Conservation (phyloP, 306 rosid species). For the Pterocarpus santalinus region DNA sequence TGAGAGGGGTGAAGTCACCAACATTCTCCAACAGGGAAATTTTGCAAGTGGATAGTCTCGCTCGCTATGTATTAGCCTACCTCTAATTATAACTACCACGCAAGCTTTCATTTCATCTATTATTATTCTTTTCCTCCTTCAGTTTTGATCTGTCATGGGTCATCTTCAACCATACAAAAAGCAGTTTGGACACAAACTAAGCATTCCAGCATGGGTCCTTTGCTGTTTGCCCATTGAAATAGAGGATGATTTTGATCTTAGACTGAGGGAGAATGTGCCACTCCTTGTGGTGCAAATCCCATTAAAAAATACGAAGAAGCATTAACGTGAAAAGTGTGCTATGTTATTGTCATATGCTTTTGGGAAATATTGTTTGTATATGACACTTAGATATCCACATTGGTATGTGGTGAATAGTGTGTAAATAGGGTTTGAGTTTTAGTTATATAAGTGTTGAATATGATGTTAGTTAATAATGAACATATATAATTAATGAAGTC, state of each 20-base stretch:
- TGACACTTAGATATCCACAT: too few species aligned
- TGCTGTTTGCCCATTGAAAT: slow-evolving; percentile 7
- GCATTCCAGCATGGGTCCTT: slow-evolving; percentile 30
- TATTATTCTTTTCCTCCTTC: not conserved
- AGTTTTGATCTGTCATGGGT: slow-evolving; percentile 23
- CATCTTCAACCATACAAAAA: slow-evolving; percentile 16
- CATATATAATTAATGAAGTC: too few species aligned
- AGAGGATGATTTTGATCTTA: not conserved
- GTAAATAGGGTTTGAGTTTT: too few species aligned
- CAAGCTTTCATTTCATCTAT: slow-evolving; percentile 23
- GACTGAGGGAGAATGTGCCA: too few species aligned
- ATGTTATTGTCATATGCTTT: not conserved
- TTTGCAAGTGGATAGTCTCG: not conserved
- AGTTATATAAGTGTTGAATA: too few species aligned
- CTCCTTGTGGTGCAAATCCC: too few species aligned
- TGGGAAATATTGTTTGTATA: too few species aligned
- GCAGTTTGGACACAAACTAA: too few species aligned
- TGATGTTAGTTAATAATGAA: too few species aligned
- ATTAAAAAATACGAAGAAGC: too few species aligned
- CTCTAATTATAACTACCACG: not conserved
- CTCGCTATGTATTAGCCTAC: not conserved
- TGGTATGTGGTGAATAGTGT: too few species aligned
- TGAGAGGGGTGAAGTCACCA: slow-evolving; percentile 39
- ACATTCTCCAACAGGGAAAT: slow-evolving; percentile 40
- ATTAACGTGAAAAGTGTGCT: too few species aligned